phyloP scores from a whole-genome alignment of 2,329 filamentous ascomycete genomes.

The Myriosclerotinia scirpicola region DNA sequence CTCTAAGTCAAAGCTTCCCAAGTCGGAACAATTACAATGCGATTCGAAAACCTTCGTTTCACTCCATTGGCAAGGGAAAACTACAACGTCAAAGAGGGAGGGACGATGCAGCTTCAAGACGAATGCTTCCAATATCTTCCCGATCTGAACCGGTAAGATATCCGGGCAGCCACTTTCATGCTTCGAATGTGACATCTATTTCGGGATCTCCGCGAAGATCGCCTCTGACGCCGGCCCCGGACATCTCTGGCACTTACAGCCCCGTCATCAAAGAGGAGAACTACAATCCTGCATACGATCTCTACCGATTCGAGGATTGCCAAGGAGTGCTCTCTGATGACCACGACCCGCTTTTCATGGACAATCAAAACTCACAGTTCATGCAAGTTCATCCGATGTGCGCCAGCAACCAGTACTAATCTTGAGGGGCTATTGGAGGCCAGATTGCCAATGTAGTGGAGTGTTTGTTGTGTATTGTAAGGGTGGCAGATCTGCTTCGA shows the following conservation, averaged over 20 bases:
- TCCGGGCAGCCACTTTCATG: background rate
- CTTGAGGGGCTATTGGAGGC: background rate
- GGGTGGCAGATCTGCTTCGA: conserved; percentile 17
- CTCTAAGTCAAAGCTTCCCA: background rate
- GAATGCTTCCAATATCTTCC: conserved; percentile 10
- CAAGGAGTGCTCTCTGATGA: conserved; percentile 35
- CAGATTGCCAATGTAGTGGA: background rate
- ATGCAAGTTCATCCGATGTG: conserved; percentile 25
- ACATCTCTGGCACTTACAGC: conserved; percentile 23
- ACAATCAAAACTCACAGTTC: conserved; percentile 28
- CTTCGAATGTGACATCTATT: conserved; percentile 21
- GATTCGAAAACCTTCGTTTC: conserved; percentile 14
- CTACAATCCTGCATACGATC: conserved; percentile 31
- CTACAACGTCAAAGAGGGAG: conserved; percentile 28
- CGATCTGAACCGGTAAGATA: conserved; percentile 1
- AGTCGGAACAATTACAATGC: conserved; percentile 8
- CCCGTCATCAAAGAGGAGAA: conserved; percentile 26
- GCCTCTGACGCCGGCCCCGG: conserved; percentile 32
- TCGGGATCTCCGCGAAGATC: conserved; percentile 20
- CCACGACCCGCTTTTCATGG: conserved; percentile 34
- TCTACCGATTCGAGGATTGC: conserved; percentile 34
- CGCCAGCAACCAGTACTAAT: conserved; percentile 19
- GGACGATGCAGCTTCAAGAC: conserved; percentile 25
- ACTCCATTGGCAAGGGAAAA: conserved; percentile 29
- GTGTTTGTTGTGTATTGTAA: conserved; percentile 20